These are phyloP conservation scores for Penicillium sp. DNA, from an alignment of 2,329 filamentous ascomycete genomes.

Conservation along the genomic window DNA sequence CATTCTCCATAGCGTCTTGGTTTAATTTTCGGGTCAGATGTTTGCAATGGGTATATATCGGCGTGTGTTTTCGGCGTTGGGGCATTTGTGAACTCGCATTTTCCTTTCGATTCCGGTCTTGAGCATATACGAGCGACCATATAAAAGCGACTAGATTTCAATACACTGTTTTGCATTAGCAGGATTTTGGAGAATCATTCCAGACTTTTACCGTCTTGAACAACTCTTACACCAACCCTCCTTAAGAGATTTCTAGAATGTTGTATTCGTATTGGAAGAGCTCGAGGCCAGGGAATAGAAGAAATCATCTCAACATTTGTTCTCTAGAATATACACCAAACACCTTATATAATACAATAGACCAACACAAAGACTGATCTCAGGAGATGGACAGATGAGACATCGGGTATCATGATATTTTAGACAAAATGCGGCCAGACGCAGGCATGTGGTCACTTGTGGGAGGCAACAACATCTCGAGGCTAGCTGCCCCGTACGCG, in stretches of 20 bases:
- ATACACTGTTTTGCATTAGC: too few relatives aligned
- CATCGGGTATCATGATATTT: conserved; percentile 5
- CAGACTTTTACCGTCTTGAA: too few relatives aligned
- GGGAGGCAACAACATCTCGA: background rate
- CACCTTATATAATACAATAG: conserved; percentile 1
- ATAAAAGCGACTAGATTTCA: background rate
- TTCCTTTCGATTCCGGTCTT: background rate
- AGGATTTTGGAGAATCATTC: too few relatives aligned
- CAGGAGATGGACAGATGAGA: conserved; percentile 1
- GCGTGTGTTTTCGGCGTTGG: conserved; percentile 1
- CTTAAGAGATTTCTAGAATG: too few relatives aligned
- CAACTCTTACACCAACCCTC: too few relatives aligned
- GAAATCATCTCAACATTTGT: background rate
- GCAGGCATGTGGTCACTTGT: background rate
- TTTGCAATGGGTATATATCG: background rate
- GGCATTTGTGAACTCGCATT: background rate
- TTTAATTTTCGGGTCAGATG: background rate
- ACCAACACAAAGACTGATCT: conserved; percentile 2
- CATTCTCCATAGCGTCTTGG: background rate
- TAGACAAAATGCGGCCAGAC: background rate
- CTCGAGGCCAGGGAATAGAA: background rate
- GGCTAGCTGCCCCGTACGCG: background rate
- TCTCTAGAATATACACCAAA: conserved; percentile 5
- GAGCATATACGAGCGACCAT: background rate
- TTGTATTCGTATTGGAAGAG: too few relatives aligned